Evolutionary conservation across 2,329 filamentous ascomycete genomes (phyloP), one percentile per base, ranked within the genome.

Genomic region (Penicillium expansum): DNA sequence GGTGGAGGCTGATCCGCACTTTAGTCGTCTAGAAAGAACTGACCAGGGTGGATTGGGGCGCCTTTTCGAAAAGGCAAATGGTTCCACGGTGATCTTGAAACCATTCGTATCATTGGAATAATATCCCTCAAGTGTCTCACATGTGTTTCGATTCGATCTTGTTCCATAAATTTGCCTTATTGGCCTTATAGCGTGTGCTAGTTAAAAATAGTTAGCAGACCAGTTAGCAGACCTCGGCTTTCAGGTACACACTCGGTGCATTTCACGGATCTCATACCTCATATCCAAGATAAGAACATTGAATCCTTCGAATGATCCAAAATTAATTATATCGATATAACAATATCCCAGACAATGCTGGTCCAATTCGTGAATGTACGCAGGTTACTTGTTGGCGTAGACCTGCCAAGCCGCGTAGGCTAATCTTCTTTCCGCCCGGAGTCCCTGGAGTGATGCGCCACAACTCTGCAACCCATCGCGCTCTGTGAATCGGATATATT

Each of bases 1-100:
- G 38, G 62, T 64, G 62, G 61, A 62, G 61, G 61, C 59, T 61
- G 63, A 65, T 64, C 62, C 58, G 62, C 63, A 47, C 35, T 57
- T 50, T 56, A 61, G 52, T 55, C 45, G 43, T 49, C 27, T 49
- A 50, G 48, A 22, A 49, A 52, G 45, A 47, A 50, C 54, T 57
- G 38, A 20, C 30, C 32, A 38, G 27, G 2, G 49, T 52, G 32
- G 38, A 43, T 44, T 42, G 49, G 48, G 49, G 48, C 35, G 37
- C 30, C 30, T 50, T 51, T 29, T 43, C 37, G 11, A 41, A 50
- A 33, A 55, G 47, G 52, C 47, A 55, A 50, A 30, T 20, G 43
- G 51, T 41, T 20, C 51, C 35, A 53, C 33, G 51, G n/a, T 48
- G 51, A 53, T 50, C 45, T 27, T 24, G 45, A 29, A 54, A 27